A percentile compares a stretch with the other conserved stretches of the same genome.
phyloP scores from a whole-genome alignment of 148 eudicot species.

The Tetragonia tetragonoides region DNA sequence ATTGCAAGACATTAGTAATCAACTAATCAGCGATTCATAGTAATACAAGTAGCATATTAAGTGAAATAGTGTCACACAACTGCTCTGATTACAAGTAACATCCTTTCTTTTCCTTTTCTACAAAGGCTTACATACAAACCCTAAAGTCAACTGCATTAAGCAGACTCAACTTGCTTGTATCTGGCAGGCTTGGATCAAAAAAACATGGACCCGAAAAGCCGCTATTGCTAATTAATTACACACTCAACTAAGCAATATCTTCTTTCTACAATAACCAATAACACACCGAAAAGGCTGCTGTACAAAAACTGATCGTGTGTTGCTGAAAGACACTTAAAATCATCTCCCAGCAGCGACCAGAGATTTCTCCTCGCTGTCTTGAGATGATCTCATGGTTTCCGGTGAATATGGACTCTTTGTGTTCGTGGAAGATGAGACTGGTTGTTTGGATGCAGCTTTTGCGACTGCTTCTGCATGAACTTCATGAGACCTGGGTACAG shows the following conservation, averaged over 20 bases:
- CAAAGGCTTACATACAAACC: slow-evolving; percentile 8
- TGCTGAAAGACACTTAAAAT: slow-evolving; percentile 17
- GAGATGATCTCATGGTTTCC: slow-evolving; percentile 6
- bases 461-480: slow-evolving; percentile 6
- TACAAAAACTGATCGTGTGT: slow-evolving; percentile 18
- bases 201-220: slow-evolving; percentile 17
- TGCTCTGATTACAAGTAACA: background rate
- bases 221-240: slow-evolving; percentile 1
- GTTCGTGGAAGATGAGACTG: slow-evolving; percentile 4
- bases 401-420: slow-evolving; percentile 21
- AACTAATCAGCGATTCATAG: background rate
- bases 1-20: background rate
- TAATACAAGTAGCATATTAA: background rate
- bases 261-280: slow-evolving; percentile 6
- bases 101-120: background rate
- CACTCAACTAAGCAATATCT: background rate
- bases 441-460: slow-evolving; percentile 3
- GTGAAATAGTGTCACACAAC: background rate
- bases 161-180: background rate
- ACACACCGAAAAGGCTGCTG: slow-evolving; percentile 21
- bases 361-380: slow-evolving; percentile 30
- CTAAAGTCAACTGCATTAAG: slow-evolving; percentile 10
- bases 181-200: slow-evolving; percentile 16
- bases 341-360: slow-evolving; percentile 45
- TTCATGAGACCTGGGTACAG: slow-evolving; percentile 18